Conservation (phyloP, 228 moss, liverwort and hornwort species). For the Sphagnum fallax region DNA sequence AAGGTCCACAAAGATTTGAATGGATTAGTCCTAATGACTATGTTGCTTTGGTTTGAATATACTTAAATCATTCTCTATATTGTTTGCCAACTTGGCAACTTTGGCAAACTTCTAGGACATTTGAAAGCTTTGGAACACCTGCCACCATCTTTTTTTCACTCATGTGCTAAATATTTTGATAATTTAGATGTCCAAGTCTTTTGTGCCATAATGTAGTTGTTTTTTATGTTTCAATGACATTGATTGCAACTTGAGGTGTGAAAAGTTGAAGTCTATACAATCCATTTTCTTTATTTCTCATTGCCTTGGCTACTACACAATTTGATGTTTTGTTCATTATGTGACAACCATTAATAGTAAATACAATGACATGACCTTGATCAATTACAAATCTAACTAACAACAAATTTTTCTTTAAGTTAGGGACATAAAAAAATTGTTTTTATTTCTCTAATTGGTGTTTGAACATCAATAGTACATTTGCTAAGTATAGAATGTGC, state of each 20-base stretch:
- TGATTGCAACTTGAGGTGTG: neutral
- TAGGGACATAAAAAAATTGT: neutral
- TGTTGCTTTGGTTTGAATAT: neutral
- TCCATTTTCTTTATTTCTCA: neutral
- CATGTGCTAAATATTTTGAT: neutral
- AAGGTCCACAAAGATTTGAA: constrained; percentile 4
- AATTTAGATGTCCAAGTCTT: neutral
- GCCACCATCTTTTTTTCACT: neutral
- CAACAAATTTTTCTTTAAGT: neutral
- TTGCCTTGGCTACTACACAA: neutral
- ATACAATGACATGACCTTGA: neutral
- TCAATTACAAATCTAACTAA: neutral
- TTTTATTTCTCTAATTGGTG: constrained; percentile 1
- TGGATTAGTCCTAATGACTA: neutral
- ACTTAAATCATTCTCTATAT: neutral
- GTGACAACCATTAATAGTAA: neutral
- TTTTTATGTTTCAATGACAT: neutral
- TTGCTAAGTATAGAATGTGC: neutral
- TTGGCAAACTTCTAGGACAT: neutral
- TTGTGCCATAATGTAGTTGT: neutral
- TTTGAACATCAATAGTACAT: neutral
- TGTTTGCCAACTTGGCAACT: neutral
- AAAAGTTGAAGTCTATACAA: neutral
- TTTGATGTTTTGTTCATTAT: neutral
- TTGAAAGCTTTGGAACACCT: neutral